Evolutionary conservation across 345 rosid genomes (phyloP), one percentile per base, ranked within the genome.

Genomic region (Eucalyptus pauciflora): DNA sequence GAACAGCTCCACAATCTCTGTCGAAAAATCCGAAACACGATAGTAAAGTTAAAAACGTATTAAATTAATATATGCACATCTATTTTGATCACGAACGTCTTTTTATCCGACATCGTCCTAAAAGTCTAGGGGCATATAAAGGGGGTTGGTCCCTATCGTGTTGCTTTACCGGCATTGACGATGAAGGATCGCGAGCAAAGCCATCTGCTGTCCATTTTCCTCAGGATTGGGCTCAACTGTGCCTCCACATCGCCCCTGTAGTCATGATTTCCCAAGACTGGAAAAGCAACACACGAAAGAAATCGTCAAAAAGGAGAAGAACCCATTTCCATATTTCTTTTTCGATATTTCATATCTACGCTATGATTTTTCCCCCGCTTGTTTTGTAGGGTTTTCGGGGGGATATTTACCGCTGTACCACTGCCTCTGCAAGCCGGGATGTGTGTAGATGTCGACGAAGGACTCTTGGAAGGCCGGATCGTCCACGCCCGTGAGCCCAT

Each of bases 211-310:
- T 95, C 96, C 33, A 90, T 81, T 71, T 85, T 71, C 62, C 85
- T 88, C 15, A 95, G 95, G 83, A 89, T 85, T n/a, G 92, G 94
- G 87, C 95, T 94, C 67, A 94, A 88, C 27, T 95, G 96, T 51
- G 96, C 96, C 88, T 90, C 86, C 64, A 93, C 96, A 79, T 93
- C 91, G n/a, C 96, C 96, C 85, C 96, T 92, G 85, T 95, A 95
- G 88, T 95, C 96, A 89, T 95, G 96, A 52, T 95, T 95, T 20
- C 96, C 96, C 89, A 95, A 89, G 90, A 95, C 96, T 95, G 93
- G 64, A 45, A 89, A 17, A 20, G 0, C 43, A 46, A 12, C 62
- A 3, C 48, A 49, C 60, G 37, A 37, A 51, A 58, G 46, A 43
- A 33, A 79, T 71, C 20, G 46, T 37, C 46, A 37, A 18, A 41